phyloP scores from a whole-genome alignment of 2,329 filamentous ascomycete species.

The Neofusicoccum ribis region DNA sequence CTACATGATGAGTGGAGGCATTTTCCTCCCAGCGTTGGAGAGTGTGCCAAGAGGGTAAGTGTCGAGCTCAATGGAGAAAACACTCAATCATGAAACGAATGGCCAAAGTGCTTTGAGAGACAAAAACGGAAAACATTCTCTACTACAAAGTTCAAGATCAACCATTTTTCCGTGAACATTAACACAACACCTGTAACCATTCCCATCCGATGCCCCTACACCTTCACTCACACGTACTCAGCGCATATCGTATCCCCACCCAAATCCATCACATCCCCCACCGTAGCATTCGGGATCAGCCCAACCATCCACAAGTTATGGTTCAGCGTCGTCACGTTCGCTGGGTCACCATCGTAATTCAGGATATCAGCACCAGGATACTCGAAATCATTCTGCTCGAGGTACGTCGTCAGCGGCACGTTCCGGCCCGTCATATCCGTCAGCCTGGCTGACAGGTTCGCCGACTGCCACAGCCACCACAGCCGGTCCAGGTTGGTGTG shows the following conservation, averaged over 20 bases:
- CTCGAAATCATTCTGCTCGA: slow-evolving; percentile 16
- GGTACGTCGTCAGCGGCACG: background rate
- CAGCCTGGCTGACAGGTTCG: slow-evolving; percentile 26
- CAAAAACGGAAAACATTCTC: too few species aligned
- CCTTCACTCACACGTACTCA: slow-evolving; percentile 16
- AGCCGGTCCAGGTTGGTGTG: slow-evolving; percentile 46
- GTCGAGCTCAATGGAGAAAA: too few species aligned
- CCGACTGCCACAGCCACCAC: slow-evolving; percentile 49
- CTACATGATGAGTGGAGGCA: too few species aligned
- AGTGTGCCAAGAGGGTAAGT: too few species aligned
- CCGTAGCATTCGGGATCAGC: slow-evolving; percentile 18
- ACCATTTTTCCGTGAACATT: too few species aligned
- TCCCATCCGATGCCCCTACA: too few species aligned
- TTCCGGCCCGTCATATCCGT: slow-evolving; percentile 20
- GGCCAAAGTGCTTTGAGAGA: too few species aligned
- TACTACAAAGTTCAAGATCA: too few species aligned
- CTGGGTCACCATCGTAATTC: slow-evolving; percentile 20
- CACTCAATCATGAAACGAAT: too few species aligned
- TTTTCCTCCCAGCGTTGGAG: too few species aligned
- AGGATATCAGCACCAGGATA: slow-evolving; percentile 8
- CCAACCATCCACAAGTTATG: slow-evolving; percentile 22
- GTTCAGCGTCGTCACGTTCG: slow-evolving; percentile 21
- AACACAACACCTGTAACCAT: too few species aligned
- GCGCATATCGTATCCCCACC: slow-evolving; percentile 18
- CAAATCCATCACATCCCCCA: slow-evolving; percentile 22